Conservation (phyloP, 768 basidiomycete species). For the Mycena venus region DNA sequence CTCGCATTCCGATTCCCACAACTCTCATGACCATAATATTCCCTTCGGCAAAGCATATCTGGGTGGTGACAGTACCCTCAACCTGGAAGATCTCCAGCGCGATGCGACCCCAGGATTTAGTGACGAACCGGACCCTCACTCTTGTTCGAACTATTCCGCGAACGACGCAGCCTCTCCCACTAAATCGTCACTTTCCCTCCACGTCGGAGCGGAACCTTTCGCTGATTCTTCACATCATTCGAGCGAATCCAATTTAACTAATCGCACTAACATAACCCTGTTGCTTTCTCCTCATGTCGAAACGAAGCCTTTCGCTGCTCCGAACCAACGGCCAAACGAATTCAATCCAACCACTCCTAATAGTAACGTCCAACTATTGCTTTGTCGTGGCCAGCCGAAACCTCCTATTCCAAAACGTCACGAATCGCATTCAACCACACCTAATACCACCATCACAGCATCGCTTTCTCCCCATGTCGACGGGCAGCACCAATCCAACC, state of each 20-base stretch:
- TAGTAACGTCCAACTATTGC: background rate
- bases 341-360: slow-evolving; percentile 1
- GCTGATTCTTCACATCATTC: background rate
- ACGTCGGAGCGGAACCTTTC: background rate
- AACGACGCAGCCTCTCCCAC: background rate
- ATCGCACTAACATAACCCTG: background rate
- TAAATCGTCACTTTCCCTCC: background rate
- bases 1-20: background rate
- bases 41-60: background rate
- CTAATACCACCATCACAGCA: background rate
- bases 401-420: background rate
- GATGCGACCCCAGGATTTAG: background rate
- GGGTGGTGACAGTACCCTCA: background rate
- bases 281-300: background rate
- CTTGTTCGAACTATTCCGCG: background rate
- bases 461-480: background rate
- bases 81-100: background rate
- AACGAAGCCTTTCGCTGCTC: background rate
- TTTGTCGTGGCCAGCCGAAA: background rate
- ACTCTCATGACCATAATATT: background rate
- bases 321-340: background rate
- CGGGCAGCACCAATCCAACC: background rate
- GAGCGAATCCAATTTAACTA: background rate
- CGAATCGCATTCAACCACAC: background rate
- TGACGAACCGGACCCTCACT: background rate